Conservation (phyloP, 1,284 basidiomycete species). For the Schizophyllum amplum region DNA sequence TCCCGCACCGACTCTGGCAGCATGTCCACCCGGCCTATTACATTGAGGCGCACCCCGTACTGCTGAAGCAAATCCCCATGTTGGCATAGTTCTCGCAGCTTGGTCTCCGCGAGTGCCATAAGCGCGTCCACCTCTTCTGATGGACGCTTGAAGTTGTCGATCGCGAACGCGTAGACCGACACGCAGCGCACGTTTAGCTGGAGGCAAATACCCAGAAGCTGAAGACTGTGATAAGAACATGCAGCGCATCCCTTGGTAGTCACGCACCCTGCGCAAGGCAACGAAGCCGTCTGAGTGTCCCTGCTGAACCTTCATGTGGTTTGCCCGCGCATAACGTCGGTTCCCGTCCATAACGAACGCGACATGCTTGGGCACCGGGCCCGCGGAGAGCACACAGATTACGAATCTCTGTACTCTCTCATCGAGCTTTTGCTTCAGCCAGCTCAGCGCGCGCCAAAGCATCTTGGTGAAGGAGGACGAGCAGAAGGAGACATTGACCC, state of each 20-base stretch:
- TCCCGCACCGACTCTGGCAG: slow-evolving; percentile 70
- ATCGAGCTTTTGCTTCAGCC: slow-evolving; percentile 25
- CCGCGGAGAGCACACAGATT: slow-evolving; percentile 61
- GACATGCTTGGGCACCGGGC: slow-evolving; percentile 87
- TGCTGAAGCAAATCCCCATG: slow-evolving; percentile 80
- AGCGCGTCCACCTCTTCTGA: slow-evolving; percentile 82
- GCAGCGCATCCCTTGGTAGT: slow-evolving; percentile 1
- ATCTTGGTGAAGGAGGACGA: no score
- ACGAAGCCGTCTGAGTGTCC: slow-evolving; percentile 87
- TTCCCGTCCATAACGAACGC: slow-evolving; percentile 99
- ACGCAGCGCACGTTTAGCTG: slow-evolving; percentile 77
- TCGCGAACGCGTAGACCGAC: slow-evolving; percentile 92
- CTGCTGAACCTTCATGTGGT: slow-evolving; percentile 55
- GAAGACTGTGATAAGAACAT: not conserved
- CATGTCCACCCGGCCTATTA: slow-evolving; percentile 74
- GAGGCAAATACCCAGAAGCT: slow-evolving; percentile 83
- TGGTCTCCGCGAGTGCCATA: slow-evolving; percentile 81
- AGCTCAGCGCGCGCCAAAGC: slow-evolving; percentile 13
- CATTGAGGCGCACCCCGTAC: slow-evolving; percentile 81
- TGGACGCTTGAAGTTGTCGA: slow-evolving; percentile 95
- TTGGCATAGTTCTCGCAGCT: slow-evolving; percentile 73
- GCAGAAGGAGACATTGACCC: no score
- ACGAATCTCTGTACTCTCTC: slow-evolving; percentile 35
- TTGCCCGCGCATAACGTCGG: slow-evolving; percentile 78
- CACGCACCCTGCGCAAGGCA: slow-evolving; percentile 69